Evolutionary conservation across 306 rosid species (phyloP), one percentile per base, ranked within the genome.

Genomic region (Alnus rubra): DNA sequence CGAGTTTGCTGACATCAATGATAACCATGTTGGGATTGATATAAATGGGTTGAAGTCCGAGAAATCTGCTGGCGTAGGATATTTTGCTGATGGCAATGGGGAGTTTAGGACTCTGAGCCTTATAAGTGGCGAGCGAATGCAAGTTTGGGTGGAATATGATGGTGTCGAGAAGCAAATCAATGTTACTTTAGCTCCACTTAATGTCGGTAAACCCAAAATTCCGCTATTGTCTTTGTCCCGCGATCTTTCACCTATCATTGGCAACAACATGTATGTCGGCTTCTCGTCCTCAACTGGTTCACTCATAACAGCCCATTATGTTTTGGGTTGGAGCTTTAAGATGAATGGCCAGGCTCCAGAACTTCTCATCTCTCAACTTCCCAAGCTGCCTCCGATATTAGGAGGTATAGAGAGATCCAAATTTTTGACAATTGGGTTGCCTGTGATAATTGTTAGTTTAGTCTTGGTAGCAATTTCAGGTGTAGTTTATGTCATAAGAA

Each of bases 111-210:
- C 84, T 63, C 60, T 89, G 86, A 84, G 75, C 14, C 85, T 93
- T 7, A 78, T 76, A 1, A 85, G 90, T 56, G 97, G 97, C 45
- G 2, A 72, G 50, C 74, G 81, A 10, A 88, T 89, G 86, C 88
- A 84, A 45, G 83, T 86, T 7, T 93, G 97, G 97, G 82, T 93
- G 42, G 92, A 89, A 18, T 93, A 93, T 79, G 92, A 90, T 60
- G 85, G 84, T 9, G 56, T 4, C 7, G 12, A 81, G 69, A 86
- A 79, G 58, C 69, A 45, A 33, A 79, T 88, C 33, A 30, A 84
- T 68, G 97, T 89, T 14, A 87, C 91, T 10, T 52, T 91, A 73
- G 88, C 90, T 82, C 89, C 94, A 50, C 56, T 75, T 7, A 64
- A 63, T 1, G 14, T 75, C n/a, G 74, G 3, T 0, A 89, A 89